These are phyloP conservation scores for Anthracocystis walkeri DNA, from an alignment of 1,284 basidiomycete genomes.

Conservation along the genomic window DNA sequence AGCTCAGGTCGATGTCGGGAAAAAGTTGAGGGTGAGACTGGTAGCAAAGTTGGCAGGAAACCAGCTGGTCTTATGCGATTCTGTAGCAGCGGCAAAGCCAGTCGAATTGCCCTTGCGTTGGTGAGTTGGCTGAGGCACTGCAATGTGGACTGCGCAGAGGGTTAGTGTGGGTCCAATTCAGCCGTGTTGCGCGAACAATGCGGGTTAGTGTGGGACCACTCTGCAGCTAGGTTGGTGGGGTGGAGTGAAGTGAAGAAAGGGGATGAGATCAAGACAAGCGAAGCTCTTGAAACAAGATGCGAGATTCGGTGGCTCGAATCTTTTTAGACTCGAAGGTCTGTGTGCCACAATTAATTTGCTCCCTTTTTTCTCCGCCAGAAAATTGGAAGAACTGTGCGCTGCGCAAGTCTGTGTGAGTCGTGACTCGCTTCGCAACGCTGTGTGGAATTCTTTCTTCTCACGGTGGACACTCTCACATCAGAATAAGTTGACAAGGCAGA, in stretches of 20 bases:
- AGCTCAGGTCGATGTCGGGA: not conserved
- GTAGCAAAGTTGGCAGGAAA: not conserved
- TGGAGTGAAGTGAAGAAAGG: not conserved
- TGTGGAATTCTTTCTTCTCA: too few relatives aligned
- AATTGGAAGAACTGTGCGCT: too few relatives aligned
- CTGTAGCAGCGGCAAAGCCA: not conserved
- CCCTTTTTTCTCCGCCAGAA: too few relatives aligned
- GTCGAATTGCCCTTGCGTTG: not conserved
- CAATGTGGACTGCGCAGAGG: not conserved
- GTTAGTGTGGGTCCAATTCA: not conserved
- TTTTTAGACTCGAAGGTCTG: too few relatives aligned
- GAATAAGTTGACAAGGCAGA: too few relatives aligned
- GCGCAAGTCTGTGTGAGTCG: too few relatives aligned
- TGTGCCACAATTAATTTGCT: too few relatives aligned
- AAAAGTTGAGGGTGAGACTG: not conserved
- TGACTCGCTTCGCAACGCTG: too few relatives aligned
- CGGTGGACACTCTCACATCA: too few relatives aligned
- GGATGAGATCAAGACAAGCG: not conserved
- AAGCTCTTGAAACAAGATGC: too few relatives aligned
- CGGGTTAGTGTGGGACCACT: not conserved
- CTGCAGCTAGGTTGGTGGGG: not conserved
- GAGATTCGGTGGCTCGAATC: too few relatives aligned
- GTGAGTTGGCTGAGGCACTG: not conserved
- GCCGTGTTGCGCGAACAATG: not conserved
- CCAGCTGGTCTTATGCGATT: constrained; percentile 14